Evolutionary conservation across 371 early-diverging fungal species (phyloP), one percentile per base, ranked within the genome.

Genomic region (Caulochytrium protostelioides): DNA sequence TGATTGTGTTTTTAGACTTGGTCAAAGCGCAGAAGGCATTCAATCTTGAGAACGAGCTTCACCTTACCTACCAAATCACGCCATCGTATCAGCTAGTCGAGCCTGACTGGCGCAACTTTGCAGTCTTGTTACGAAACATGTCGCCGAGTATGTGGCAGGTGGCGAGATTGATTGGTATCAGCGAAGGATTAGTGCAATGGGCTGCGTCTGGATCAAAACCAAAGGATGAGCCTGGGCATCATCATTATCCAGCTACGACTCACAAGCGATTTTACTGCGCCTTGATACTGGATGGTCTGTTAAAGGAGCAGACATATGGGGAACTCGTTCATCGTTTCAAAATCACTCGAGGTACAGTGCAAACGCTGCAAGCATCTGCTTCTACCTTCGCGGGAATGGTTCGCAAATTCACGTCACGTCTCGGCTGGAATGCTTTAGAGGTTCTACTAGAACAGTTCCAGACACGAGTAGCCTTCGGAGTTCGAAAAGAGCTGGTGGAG

Each of bases 11-110:
- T 30, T 19, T 10, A 0, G 54, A 53, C 22, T 23, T 53, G 21
- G 16, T 30, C 6, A n/a, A 23, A 15, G 53, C 41, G 2, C n/a
- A 28, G 28, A 12, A 13, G 18, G 3, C 19, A 10, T 51, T 52
- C 37, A 42, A 38, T n/a, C 39, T 52, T 2, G 34, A 27, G 17
- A 42, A 51, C 15, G 52, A 52, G 28, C 39, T 50, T 7, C 51
- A 50, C 19, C 34, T 52, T 20, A 38, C 52, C 6, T 50, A 50
- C 23, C 51, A 52, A 14, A 41, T 50, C 13, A 49, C 48, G 1
- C 48, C 50, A 17, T 17, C 33, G 7, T 50, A 44, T 30, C 17
- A 30, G 22, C 16, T 46, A n/a, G 26, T 31, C 16, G 30, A 26
- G 32, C 27, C 25, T 2, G 20, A 26, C 22, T 43, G 22, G 48